Conservation (phyloP, 768 basidiomycete species). For the Strobilomyces confusus region DNA sequence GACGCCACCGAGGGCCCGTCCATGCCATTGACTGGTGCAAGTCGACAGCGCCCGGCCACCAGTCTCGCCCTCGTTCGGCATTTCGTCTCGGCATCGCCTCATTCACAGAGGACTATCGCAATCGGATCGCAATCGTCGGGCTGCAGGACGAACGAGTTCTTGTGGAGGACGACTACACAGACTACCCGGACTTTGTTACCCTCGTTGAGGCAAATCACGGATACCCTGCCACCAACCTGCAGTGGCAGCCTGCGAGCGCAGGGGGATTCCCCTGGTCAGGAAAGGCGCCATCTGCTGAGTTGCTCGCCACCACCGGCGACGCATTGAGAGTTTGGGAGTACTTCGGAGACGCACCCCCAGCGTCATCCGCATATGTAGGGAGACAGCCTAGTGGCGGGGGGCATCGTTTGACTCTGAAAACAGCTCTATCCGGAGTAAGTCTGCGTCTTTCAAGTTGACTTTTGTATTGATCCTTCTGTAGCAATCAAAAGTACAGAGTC, state of each 20-base stretch:
- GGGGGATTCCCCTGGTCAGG: conserved; percentile 62
- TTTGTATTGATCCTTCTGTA: conserved; percentile 25
- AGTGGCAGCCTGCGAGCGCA: conserved; percentile 84
- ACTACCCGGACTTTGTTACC: conserved; percentile 83
- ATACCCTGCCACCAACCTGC: conserved; percentile 90
- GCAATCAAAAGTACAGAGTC: conserved; percentile 90
- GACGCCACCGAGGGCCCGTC: conserved; percentile 63
- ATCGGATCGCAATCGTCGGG: conserved; percentile 74
- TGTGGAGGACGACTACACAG: conserved; percentile 77
- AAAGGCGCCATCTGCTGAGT: conserved; percentile 64
- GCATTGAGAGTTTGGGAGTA: conserved; percentile 92
- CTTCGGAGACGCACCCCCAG: conserved; percentile 55
- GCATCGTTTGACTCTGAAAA: conserved; percentile 69
- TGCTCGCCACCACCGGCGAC: conserved; percentile 93
- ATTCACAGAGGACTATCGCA: conserved; percentile 78
- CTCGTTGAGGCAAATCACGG: conserved; percentile 82
- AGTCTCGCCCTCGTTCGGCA: conserved; percentile 65
- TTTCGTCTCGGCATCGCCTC: conserved; percentile 87
- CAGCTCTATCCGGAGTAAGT: conserved; percentile 77
- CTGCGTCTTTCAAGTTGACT: conserved; percentile 1
- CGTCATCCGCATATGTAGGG: conserved; percentile 66
- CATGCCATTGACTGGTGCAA: conserved; percentile 89
- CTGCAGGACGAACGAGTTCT: conserved; percentile 85
- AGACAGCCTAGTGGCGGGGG: conserved; percentile 52
- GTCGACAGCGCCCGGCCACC: conserved; percentile 68